These are phyloP conservation scores for Cryptococcus sp. DNA, from an alignment of 1,284 basidiomycete genomes.

Conservation along the genomic window DNA sequence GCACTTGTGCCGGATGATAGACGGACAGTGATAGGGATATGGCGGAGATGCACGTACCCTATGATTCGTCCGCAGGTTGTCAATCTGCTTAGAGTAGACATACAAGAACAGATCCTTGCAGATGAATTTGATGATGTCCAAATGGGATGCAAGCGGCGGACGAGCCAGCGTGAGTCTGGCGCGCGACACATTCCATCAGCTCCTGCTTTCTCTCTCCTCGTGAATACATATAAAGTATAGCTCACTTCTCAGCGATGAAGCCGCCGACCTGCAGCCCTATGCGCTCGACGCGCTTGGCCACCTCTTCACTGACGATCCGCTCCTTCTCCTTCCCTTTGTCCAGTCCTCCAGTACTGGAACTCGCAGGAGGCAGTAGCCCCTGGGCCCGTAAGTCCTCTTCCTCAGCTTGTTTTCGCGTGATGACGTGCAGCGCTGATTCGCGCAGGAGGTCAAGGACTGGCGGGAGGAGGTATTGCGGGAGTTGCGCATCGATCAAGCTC, in stretches of 20 bases:
- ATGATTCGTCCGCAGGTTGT: constrained; percentile 93
- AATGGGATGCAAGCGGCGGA: constrained; percentile 73
- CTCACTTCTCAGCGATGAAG: constrained; percentile 79
- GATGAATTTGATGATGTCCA: constrained; percentile 91
- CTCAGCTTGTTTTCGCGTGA: constrained; percentile 57
- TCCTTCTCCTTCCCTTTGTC: constrained; percentile 28
- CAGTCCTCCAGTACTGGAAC: not conserved
- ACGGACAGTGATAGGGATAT: constrained; percentile 57
- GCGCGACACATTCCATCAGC: not conserved
- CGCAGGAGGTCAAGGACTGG: constrained; percentile 72
- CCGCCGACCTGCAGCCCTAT: constrained; percentile 86
- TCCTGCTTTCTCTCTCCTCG: not conserved
- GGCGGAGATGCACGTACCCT: constrained; percentile 61
- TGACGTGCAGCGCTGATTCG: constrained; percentile 69
- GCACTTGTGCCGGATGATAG: not conserved
- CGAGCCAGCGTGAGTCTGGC: constrained; percentile 72
- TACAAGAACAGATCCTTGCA: constrained; percentile 79
- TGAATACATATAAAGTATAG: too few species aligned
- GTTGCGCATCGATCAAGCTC: constrained; percentile 66
- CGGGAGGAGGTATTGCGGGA: constrained; percentile 82
- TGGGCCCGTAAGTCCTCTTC: constrained; percentile 43
- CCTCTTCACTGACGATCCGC: constrained; percentile 66
- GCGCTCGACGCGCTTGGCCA: constrained; percentile 70
- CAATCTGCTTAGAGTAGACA: constrained; percentile 73
- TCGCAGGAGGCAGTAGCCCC: constrained; percentile 46